phyloP scores from a whole-genome alignment of 2,329 filamentous ascomycete genomes.

The Atkinsonella hypoxylon region DNA sequence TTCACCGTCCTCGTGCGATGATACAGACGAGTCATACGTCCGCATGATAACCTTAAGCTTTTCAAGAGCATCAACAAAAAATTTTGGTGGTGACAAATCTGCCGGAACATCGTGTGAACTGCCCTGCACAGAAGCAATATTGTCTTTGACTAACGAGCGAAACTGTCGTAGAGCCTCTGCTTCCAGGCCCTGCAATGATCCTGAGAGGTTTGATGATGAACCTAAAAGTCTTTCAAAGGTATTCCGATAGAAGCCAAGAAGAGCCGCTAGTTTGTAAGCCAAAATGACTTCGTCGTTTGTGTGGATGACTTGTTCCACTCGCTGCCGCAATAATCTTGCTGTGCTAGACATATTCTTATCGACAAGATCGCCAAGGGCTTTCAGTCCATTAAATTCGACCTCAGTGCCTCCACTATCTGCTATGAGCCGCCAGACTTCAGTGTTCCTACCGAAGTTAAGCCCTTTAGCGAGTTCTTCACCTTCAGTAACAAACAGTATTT shows the following conservation, averaged over 20 bases:
- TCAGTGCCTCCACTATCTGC: constrained; percentile 43
- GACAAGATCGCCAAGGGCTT: constrained; percentile 74
- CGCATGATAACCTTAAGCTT: constrained; percentile 69
- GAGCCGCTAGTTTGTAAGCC: constrained; percentile 80
- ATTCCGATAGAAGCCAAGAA: constrained; percentile 77
- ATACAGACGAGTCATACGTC: constrained; percentile 74
- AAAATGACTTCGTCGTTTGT: constrained; percentile 82
- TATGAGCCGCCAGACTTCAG: constrained; percentile 69
- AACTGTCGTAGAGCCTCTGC: constrained; percentile 74
- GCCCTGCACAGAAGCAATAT: constrained; percentile 60
- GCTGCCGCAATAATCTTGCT: constrained; percentile 71
- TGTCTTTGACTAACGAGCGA: constrained; percentile 66
- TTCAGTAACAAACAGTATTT: constrained; percentile 82
- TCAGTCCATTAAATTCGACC: constrained; percentile 62
- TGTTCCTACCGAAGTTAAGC: constrained; percentile 66
- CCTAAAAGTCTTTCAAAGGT: constrained; percentile 77
- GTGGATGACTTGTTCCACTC: constrained; percentile 84
- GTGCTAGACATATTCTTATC: constrained; percentile 76
- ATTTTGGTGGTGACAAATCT: constrained; percentile 69
- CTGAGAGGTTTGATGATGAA: constrained; percentile 53
- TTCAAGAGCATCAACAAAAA: constrained; percentile 68
- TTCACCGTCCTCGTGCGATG: constrained; percentile 44
- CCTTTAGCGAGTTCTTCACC: constrained; percentile 78
- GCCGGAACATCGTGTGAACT: constrained; percentile 57
- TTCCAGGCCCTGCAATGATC: constrained; percentile 56